These are phyloP conservation scores for Termitomyces sp. DNA, from an alignment of 768 basidiomycete genomes.

Conservation along the genomic window DNA sequence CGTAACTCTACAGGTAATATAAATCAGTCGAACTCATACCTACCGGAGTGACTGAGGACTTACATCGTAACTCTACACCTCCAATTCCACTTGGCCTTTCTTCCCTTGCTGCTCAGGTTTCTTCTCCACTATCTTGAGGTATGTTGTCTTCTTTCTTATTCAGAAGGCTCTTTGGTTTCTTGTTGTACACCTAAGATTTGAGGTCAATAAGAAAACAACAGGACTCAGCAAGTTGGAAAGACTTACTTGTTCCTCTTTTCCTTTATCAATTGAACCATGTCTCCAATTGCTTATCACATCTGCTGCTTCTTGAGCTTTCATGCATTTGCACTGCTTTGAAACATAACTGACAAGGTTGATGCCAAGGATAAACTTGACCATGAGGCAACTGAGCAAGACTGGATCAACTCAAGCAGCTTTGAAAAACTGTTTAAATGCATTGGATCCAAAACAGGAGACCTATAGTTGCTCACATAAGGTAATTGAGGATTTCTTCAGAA, in stretches of 20 bases:
- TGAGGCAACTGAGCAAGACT: constrained; percentile 53
- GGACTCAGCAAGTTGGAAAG: background rate
- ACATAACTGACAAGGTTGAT: constrained; percentile 85
- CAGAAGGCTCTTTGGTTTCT: constrained; percentile 67
- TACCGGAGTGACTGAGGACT: too few species aligned
- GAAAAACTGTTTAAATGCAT: constrained; percentile 32
- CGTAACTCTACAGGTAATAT: too few species aligned
- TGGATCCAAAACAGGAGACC: constrained; percentile 78
- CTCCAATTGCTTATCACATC: constrained; percentile 86
- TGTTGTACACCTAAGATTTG: constrained; percentile 67
- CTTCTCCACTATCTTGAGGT: constrained; percentile 64
- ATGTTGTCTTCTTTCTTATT: constrained; percentile 69
- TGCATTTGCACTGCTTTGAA: constrained; percentile 61
- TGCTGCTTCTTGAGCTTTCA: constrained; percentile 69
- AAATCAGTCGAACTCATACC: too few species aligned
- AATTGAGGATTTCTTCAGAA: constrained; percentile 45
- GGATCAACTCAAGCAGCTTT: background rate
- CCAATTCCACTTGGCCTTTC: constrained; percentile 65
- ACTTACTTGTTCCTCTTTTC: constrained; percentile 74
- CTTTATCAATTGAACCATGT: constrained; percentile 88
- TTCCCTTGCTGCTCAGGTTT: constrained; percentile 33
- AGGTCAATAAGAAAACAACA: background rate
- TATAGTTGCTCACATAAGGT: constrained; percentile 60
- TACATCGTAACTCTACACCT: too few species aligned
- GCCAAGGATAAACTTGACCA: constrained; percentile 90